These are phyloP conservation scores for Colletotrichum incanum DNA, from an alignment of 2,329 filamentous ascomycete species.

Conservation along the genomic window DNA sequence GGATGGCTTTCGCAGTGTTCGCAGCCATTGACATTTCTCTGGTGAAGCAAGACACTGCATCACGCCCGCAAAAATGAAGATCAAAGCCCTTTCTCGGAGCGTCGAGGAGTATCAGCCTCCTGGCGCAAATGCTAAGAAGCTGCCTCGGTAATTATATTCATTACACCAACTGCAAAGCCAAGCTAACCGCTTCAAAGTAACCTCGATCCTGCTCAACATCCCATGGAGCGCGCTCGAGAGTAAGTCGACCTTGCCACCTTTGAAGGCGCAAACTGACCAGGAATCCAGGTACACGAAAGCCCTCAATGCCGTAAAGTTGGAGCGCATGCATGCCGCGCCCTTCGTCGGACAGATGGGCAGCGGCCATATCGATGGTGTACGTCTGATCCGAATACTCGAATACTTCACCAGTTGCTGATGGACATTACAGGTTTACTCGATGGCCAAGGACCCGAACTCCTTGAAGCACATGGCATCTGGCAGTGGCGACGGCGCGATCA, in stretches of 20 bases:
- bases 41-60: constrained; percentile 24
- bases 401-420: constrained; percentile 9
- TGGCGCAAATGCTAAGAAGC: constrained; percentile 76
- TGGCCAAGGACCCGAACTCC: constrained; percentile 84
- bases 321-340: constrained; percentile 85
- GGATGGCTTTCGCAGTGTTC: constrained; percentile 17
- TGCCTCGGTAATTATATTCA: constrained; percentile 57
- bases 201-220: constrained; percentile 88
- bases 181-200: constrained; percentile 62
- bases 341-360: constrained; percentile 90
- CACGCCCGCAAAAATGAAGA: constrained; percentile 62
- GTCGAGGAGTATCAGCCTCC: constrained; percentile 76
- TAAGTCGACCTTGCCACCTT: constrained; percentile 78
- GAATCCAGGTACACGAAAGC: constrained; percentile 60
- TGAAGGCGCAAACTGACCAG: constrained; percentile 31
- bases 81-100: constrained; percentile 78
- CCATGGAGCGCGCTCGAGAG: constrained; percentile 91
- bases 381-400: constrained; percentile 49
- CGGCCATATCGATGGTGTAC: constrained; percentile 91
- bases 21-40: constrained; percentile 6
- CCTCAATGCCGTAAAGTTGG: constrained; percentile 87
- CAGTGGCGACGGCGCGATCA: constrained; percentile 92
- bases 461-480: constrained; percentile 85
- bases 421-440: constrained; percentile 69
- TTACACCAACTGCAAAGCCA: background rate